These are phyloP conservation scores for Rhodamnia rubescens DNA, from an alignment of 345 rosid species.

Conservation along the genomic window DNA sequence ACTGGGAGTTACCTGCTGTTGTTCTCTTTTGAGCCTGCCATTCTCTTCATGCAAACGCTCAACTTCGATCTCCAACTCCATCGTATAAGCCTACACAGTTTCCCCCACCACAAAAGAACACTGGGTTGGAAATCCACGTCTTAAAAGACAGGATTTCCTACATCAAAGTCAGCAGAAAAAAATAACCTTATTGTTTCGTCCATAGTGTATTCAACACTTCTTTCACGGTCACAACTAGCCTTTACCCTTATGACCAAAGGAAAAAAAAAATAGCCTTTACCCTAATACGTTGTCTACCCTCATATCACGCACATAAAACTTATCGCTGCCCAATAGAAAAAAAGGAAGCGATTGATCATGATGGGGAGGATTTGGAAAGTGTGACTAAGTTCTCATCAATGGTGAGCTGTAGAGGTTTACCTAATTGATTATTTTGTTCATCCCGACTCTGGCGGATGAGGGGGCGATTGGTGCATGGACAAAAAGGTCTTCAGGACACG, in stretches of 20 bases:
- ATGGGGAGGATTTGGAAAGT: not conserved
- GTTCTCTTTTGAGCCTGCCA: not conserved
- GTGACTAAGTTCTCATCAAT: not conserved
- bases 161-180: not conserved
- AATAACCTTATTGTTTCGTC: not conserved
- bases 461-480: too few species aligned
- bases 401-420: not conserved
- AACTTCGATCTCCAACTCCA: not conserved
- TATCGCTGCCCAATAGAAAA: not conserved
- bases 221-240: not conserved
- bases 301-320: not conserved
- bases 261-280: too few species aligned
- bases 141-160: not conserved
- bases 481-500: too few species aligned
- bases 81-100: not conserved
- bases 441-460: not conserved
- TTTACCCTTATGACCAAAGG: not conserved
- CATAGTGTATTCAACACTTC: not conserved
- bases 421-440: not conserved
- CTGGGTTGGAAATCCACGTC: not conserved
- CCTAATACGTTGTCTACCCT: not conserved
- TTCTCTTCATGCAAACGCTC: not conserved
- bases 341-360: not conserved
- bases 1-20: not conserved
- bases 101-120: not conserved